Percentiles rank a stretch among this genome's conserved stretches.
Conservation (phyloP, 371 early-diverging fungal genomes). For the Choanephora cucurbitarum region DNA sequence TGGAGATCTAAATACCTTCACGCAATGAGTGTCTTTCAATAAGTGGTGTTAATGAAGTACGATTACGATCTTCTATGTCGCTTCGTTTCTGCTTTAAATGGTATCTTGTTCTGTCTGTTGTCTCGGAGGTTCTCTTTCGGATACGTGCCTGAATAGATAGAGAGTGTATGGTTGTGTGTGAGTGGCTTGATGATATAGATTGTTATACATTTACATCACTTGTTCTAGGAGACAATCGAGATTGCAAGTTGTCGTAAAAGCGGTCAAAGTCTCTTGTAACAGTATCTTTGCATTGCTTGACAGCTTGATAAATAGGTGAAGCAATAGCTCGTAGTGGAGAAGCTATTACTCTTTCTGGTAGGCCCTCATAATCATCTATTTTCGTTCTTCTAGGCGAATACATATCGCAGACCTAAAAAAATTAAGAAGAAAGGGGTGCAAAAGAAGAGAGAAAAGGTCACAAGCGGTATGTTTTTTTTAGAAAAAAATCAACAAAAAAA, state of each 20-base stretch:
- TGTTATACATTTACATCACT: conserved; percentile 7
- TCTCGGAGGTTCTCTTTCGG: conserved; percentile 13
- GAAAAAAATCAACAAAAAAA: not conserved
- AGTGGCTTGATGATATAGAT: no score
- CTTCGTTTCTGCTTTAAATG: conserved; percentile 1
- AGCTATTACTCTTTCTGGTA: conserved; percentile 9
- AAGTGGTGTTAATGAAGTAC: conserved; percentile 29
- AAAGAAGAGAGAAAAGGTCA: conserved; percentile 3
- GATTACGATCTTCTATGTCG: not conserved
- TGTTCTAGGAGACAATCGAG: conserved; percentile 21
- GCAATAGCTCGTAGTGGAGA: conserved; percentile 20
- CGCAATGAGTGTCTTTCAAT: conserved; percentile 28
- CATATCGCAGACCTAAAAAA: conserved; percentile 9
- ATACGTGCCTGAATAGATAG: conserved; percentile 10
- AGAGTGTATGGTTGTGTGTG: no score
- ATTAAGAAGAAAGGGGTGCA: not conserved
- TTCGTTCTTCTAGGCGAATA: conserved; percentile 20
- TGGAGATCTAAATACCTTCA: conserved; percentile 16
- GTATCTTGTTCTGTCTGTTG: conserved; percentile 7
- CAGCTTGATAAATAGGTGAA: conserved; percentile 20
- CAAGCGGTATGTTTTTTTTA: no score
- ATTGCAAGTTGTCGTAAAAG: conserved; percentile 24
- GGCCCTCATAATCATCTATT: not conserved
- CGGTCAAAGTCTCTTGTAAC: conserved; percentile 24
- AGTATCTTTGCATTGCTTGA: conserved; percentile 15